Evolutionary conservation across 2,329 filamentous ascomycete genomes (phyloP).

Genomic region (Lizonia empirigonia): DNA sequence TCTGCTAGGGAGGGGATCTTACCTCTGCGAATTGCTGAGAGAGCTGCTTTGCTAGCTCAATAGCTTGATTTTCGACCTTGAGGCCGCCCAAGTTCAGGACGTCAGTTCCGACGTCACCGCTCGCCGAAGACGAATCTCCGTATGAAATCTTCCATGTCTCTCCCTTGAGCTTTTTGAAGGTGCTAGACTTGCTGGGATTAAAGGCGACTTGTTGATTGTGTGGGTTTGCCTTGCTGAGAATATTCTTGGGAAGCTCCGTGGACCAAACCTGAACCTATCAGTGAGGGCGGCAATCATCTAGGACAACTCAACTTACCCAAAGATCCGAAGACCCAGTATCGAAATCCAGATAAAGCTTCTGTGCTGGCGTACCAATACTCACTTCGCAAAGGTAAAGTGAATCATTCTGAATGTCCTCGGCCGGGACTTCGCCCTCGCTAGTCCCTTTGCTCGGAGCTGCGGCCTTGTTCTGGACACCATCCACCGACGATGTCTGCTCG

Average conservation of each 20-base stretch:
- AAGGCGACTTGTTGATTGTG: conserved; percentile 58
- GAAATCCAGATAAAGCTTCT: conserved; percentile 66
- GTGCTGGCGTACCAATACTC: conserved; percentile 67
- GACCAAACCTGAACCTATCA: conserved; percentile 66
- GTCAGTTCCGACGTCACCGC: conserved; percentile 69
- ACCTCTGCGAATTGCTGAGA: conserved; percentile 61
- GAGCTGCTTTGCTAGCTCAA: conserved; percentile 67
- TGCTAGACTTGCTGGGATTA: conserved; percentile 64
- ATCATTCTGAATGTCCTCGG: conserved; percentile 71
- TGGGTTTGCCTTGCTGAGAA: conserved; percentile 41
- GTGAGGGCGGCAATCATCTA: neutral
- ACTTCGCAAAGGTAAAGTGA: conserved; percentile 68
- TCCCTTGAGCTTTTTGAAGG: conserved; percentile 58
- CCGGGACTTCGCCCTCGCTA: conserved; percentile 35
- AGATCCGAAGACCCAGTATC: conserved; percentile 74
- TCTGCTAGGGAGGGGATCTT: too few relatives aligned
- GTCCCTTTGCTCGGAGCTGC: conserved; percentile 1
- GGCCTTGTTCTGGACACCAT: conserved; percentile 3
- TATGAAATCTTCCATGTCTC: conserved; percentile 70
- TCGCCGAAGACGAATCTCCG: conserved; percentile 70
- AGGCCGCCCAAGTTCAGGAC: conserved; percentile 66
- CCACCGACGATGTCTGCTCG: conserved; percentile 1
- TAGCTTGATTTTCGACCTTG: conserved; percentile 63
- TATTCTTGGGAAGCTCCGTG: conserved; percentile 60
- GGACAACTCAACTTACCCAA: conserved; percentile 55